Percentiles rank a stretch among this genome's conserved stretches.
Evolutionary conservation across 805 yeast species (phyloP).

Genomic region (Sugiyamaella boreocaroliniensis): DNA sequence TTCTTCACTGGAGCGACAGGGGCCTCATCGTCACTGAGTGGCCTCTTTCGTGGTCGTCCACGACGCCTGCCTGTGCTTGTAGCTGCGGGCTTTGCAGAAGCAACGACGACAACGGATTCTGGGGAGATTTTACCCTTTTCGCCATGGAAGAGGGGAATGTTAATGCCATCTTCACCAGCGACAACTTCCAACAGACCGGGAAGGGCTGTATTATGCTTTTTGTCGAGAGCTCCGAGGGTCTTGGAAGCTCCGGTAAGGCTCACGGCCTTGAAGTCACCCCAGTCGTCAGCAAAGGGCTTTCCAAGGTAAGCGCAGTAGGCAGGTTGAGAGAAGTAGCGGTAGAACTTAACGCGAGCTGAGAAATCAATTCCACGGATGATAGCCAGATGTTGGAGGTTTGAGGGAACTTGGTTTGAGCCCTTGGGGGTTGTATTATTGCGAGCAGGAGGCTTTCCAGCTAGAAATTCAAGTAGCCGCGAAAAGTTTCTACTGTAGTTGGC

Average conservation of each 20-base stretch:
- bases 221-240: slow-evolving; percentile 6
- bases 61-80: slow-evolving; percentile 10
- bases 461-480: slow-evolving; percentile 44
- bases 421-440: slow-evolving; percentile 20
- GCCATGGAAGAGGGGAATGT: slow-evolving; percentile 24
- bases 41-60: slow-evolving; percentile 9
- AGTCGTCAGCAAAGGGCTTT: slow-evolving; percentile 20
- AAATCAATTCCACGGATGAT: slow-evolving; percentile 62
- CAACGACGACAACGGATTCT: not conserved
- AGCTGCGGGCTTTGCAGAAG: slow-evolving; percentile 4
- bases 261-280: slow-evolving; percentile 26
- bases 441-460: slow-evolving; percentile 34
- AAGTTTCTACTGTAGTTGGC: slow-evolving; percentile 45
- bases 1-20: not conserved
- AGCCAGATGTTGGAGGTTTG: slow-evolving; percentile 30
- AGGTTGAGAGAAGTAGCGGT: slow-evolving; percentile 50
- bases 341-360: slow-evolving; percentile 67
- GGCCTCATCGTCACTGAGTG: not conserved
- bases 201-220: slow-evolving; percentile 4
- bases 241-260: slow-evolving; percentile 3
- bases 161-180: slow-evolving; percentile 7
- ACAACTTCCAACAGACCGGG: slow-evolving; percentile 14
- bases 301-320: slow-evolving; percentile 34
- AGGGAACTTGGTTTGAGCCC: slow-evolving; percentile 21
- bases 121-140: slow-evolving; percentile 6